These are phyloP conservation scores for Lactarius vividus DNA, from an alignment of 768 basidiomycete genomes.

Conservation along the genomic window DNA sequence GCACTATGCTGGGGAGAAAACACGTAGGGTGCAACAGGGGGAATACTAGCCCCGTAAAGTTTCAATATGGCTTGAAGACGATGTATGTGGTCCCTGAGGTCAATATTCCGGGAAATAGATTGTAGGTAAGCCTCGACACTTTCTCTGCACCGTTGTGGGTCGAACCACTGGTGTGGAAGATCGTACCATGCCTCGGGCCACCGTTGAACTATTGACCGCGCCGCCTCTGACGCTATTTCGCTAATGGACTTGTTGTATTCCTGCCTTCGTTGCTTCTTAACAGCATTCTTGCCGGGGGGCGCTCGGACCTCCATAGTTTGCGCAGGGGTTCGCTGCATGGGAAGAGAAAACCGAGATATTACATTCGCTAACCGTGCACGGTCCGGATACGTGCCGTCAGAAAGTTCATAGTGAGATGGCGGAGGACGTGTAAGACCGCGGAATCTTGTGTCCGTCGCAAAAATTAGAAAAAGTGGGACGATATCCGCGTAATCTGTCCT, in stretches of 20 bases:
- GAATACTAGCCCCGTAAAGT: neutral
- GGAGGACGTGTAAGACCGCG: neutral
- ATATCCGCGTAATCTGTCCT: neutral
- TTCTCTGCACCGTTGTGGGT: neutral
- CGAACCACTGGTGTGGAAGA: neutral
- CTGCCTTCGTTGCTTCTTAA: no score
- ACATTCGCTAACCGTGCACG: neutral
- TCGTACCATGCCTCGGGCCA: neutral
- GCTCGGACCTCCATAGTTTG: neutral
- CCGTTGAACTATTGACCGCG: constrained; percentile 26
- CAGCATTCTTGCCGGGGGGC: neutral
- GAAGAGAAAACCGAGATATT: neutral
- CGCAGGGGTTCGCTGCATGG: neutral
- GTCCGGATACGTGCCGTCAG: neutral
- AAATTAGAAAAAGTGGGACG: neutral
- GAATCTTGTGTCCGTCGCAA: constrained; percentile 3
- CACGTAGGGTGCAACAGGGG: neutral
- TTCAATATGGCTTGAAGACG: neutral
- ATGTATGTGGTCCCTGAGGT: neutral
- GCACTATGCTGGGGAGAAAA: neutral
- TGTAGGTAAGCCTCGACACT: neutral
- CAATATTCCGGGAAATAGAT: neutral
- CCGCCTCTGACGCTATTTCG: neutral
- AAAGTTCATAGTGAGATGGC: constrained; percentile 28
- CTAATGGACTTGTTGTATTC: neutral